Evolutionary conservation across 805 yeast species (phyloP), one percentile per base, ranked within the genome.

Genomic region (Middelhovenomyces tepae): DNA sequence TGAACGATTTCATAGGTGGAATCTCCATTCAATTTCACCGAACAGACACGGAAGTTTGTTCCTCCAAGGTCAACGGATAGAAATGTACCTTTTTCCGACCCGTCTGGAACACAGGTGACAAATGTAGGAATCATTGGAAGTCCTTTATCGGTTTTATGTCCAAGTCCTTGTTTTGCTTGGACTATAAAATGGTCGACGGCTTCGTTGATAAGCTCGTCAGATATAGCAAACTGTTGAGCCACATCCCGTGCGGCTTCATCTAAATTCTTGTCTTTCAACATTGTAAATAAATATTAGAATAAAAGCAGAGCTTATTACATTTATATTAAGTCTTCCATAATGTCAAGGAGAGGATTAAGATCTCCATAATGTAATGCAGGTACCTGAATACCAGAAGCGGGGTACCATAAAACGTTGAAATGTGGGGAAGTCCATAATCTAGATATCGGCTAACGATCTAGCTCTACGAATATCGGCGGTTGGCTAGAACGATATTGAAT

Each of bases 41-140:
- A 85, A 54, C 96, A 86, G 16, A 91, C 95, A 50, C 98, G 70
- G 61, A 89, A 85, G 57, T 91, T 87, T 37, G 97, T 87, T 32
- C 97, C 97, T 42, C 98, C 98, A 34, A 89, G 67, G 53, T 89
- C 97, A 4, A 91, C 94, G 35, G 97, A 97, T 39, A 89, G 62
- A 42, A 69, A 74, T 24, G 82, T 65, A 28, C 97, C 97, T 35
- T 64, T 66, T 55, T 89, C 98, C 30, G 71, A 66, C 27, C 98
- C 98, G 27, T 69, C 71, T 15, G 98, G 98, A 37, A 84, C 70
- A 8, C 71, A 67, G 5, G 95, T 83, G 21, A 89, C 94, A 53
- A 59, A 89, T 1, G 95, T 73, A 22, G 97, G 97, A 47, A 91
- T 84, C 98, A 89, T 91, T 24, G 65, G 55, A 49, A 62, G 38